Evolutionary conservation across 495 filamentous ascomycete genomes (phyloP), one percentile per base, ranked within the genome.

Genomic region (Talaromyces trachyspermus): DNA sequence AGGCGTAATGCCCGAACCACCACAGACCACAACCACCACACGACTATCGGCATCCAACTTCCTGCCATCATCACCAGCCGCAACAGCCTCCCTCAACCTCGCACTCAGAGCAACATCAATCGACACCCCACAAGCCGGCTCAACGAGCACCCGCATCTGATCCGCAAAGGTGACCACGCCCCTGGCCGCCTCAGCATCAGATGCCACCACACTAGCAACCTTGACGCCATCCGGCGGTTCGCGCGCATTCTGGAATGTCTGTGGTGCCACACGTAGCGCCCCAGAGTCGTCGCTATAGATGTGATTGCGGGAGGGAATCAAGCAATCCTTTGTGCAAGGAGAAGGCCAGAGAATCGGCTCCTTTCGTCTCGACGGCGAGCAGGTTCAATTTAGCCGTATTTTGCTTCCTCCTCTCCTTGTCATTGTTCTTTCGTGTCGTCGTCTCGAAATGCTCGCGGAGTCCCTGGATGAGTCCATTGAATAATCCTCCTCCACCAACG

Each of bases 401-500:
- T n/a, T n/a, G n/a, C 74, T 23, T 52, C 52, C 29, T 50, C 55
- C 17, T 4, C 70, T 29, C 18, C 7, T 18, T 8, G 5, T 18
- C 25, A 1, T 32, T 22, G 14, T 30, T 11, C 11, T 8, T 38
- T 11, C 8, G n/a, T 6, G 36, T 48, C 4, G 58, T 33, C 23
- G 43, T 20, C 45, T 57, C 50, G 11, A 66, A 57, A 56, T 73
- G 63, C 23, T 57, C 49, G 50, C 81, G 74, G 1, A 95, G 51
- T 1, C 86, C 89, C 47, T 75, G 61, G 61, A 87, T 70, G 4
- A 95, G 49, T 0, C 91, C 91, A 49, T 79, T 83, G 27, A 95
- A 76, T 40, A 97, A 63, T 0, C 91, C 91, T 2, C 91, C 91
- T 6, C 91, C 91, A 9, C 91, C 91, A 33, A 95, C 88, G 49